Conservation (phyloP, 1,284 basidiomycete genomes). For the Apiotrichum porosum region DNA sequence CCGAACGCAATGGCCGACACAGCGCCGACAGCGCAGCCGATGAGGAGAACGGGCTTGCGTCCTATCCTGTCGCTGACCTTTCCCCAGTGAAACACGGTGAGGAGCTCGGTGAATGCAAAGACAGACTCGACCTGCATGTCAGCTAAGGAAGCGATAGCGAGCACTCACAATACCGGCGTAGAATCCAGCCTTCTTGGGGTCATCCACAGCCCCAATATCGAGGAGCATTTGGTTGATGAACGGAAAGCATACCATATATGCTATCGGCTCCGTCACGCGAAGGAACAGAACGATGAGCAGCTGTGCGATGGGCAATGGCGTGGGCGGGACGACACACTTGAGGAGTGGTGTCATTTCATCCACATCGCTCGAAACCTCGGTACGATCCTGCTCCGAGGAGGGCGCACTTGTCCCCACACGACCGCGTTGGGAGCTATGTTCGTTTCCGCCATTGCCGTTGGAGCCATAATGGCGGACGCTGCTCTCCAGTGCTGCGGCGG, state of each 20-base stretch:
- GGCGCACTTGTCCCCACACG: too few species aligned
- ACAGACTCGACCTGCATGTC: constrained; percentile 33
- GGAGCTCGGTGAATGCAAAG: constrained; percentile 34
- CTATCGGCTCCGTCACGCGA: constrained; percentile 35
- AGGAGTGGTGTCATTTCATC: too few species aligned
- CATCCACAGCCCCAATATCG: constrained; percentile 29
- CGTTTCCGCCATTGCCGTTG: too few species aligned
- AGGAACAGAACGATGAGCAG: constrained; percentile 33
- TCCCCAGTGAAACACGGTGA: constrained; percentile 42
- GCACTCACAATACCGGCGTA: constrained; percentile 34
- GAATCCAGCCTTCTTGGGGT: constrained; percentile 32
- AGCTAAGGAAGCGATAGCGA: background rate
- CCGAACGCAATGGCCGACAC: constrained; percentile 34
- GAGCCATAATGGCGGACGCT: too few species aligned
- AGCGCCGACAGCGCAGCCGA: constrained; percentile 32
- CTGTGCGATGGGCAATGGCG: constrained; percentile 33
- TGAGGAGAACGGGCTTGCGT: constrained; percentile 35
- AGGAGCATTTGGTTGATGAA: constrained; percentile 41
- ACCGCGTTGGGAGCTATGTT: too few species aligned
- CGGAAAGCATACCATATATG: constrained; percentile 29
- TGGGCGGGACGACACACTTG: too few species aligned
- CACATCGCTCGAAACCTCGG: too few species aligned
- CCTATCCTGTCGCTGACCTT: constrained; percentile 31
- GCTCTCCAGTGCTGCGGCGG: too few species aligned
- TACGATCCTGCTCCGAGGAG: too few species aligned